These are phyloP conservation scores for Fusarium pseudocircinatum DNA, from an alignment of 2,329 filamentous ascomycete genomes.

Conservation along the genomic window DNA sequence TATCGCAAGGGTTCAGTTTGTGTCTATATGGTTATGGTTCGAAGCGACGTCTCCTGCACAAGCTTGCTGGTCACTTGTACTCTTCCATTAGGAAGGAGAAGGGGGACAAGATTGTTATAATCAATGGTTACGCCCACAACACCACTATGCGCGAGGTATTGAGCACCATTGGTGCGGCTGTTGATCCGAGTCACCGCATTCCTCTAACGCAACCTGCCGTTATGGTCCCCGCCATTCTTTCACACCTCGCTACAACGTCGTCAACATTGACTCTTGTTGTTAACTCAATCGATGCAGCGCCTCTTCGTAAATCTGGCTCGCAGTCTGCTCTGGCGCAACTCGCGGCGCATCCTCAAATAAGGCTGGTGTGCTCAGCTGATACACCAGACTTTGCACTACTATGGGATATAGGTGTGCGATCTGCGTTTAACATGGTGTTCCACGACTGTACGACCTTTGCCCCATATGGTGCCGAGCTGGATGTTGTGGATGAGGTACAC, in stretches of 20 bases:
- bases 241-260: slow-evolving; percentile 60
- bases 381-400: slow-evolving; percentile 87
- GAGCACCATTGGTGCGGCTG: slow-evolving; percentile 71
- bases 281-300: slow-evolving; percentile 85
- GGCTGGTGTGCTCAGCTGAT: slow-evolving; percentile 83
- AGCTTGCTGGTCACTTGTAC: slow-evolving; percentile 77
- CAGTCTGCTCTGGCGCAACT: slow-evolving; percentile 82
- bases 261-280: slow-evolving; percentile 73
- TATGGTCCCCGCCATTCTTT: slow-evolving; percentile 73
- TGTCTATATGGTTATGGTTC: slow-evolving; percentile 95
- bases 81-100: slow-evolving; percentile 45
- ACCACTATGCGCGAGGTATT: slow-evolving; percentile 76
- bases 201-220: slow-evolving; percentile 72
- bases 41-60: slow-evolving; percentile 78
- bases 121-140: slow-evolving; percentile 83
- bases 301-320: slow-evolving; percentile 75
- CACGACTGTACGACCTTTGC: slow-evolving; percentile 94
- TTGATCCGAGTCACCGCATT: slow-evolving; percentile 61
- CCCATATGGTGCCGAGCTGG: slow-evolving; percentile 76
- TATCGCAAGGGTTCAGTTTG: slow-evolving; percentile 85
- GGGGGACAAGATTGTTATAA: slow-evolving; percentile 71
- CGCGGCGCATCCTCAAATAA: slow-evolving; percentile 76
- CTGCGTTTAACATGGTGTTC: slow-evolving; percentile 86
- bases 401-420: slow-evolving; percentile 88
- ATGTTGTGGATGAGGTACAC: slow-evolving; percentile 91